Base-by-base conservation (phyloP, 2,329 filamentous ascomycete genomes). In the Clonostachys chloroleuca region DNA sequence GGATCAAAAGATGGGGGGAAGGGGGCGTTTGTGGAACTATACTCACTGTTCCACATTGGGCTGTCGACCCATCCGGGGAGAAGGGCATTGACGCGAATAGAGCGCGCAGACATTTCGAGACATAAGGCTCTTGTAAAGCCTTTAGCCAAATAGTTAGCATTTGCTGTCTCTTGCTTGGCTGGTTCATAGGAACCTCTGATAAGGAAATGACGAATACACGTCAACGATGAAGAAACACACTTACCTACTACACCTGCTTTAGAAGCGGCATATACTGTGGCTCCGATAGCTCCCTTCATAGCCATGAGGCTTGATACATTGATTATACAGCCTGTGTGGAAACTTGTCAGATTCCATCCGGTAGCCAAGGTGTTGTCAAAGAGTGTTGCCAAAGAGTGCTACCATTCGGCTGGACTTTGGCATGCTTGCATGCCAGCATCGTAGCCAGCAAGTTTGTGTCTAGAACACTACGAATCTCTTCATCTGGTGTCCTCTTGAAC, bases 21-120 rank as follows among this genome's bases (percentile, higher is more conserved):
- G 36, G 36, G 36, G 7, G 14, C 17, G 36, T n/a, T 39, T 39
- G 14, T 39, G 17, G 36, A 18, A 18, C 14, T 39, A 39, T 18
- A 39, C 36, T 39, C 36, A 92, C 88, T 73, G 61, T 78, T 67
- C 54, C 86, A 89, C 89, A 95, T 95, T 43, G 82, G 78, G 42
- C 89, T 92, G 48, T 87, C 74, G 54, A 95, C 84, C 70, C 92
- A 95, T 7, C 90, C 90, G 1, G 90, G 90, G 40, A 92, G 70
- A 53, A 95, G 81, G 30, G 85, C 85, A 67, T 95, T 95, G 42
- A 89, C 86, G 33, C 91, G 77, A 49, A 95, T 77, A 43, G 78
- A 77, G 43, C 73, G 70, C 50, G 72, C 67, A 45, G 78, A 79
- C 56, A 84, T 65, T 66, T 90, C 83, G 44, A 68, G 73, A 40